Percentiles rank a stretch among this genome's conserved stretches.
Conservation (phyloP, 2,329 filamentous ascomycete species). For the Claviceps humidiphila region DNA sequence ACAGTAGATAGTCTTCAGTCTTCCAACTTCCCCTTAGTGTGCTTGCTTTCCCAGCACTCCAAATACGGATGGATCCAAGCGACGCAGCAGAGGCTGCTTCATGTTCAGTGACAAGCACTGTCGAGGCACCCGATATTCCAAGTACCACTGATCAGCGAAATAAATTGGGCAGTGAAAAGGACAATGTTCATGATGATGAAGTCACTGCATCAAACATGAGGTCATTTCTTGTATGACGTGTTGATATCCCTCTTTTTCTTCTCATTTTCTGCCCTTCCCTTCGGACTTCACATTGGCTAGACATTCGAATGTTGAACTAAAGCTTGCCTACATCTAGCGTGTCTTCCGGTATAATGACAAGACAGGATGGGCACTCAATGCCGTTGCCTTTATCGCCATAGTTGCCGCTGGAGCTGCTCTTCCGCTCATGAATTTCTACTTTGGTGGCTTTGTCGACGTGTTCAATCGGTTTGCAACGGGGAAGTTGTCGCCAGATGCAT, state of each 20-base stretch:
- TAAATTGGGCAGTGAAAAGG: neutral
- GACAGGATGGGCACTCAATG: conserved; percentile 18
- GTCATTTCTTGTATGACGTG: conserved; percentile 12
- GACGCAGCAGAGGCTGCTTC: neutral
- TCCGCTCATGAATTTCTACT: conserved; percentile 46
- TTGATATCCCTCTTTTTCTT: neutral
- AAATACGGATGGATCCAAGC: neutral
- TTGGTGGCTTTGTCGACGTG: conserved; percentile 40
- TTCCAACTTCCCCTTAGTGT: neutral
- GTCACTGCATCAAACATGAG: conserved; percentile 11
- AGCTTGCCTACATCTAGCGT: conserved; percentile 12
- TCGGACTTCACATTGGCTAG: no score
- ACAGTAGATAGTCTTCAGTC: neutral
- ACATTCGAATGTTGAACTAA: neutral
- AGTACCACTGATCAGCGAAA: neutral
- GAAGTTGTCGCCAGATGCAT: conserved; percentile 27
- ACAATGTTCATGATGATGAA: neutral
- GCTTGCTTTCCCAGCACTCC: neutral
- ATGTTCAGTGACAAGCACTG: neutral
- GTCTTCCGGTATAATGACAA: conserved; percentile 26
- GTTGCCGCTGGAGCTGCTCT: conserved; percentile 25
- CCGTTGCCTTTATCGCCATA: conserved; percentile 22
- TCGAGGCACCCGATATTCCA: neutral
- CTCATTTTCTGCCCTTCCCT: neutral
- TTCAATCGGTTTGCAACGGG: conserved; percentile 44